Evolutionary conservation across 176 grass and related monocot species (phyloP), one percentile per base, ranked within the genome.

Genomic region (Poa annua): DNA sequence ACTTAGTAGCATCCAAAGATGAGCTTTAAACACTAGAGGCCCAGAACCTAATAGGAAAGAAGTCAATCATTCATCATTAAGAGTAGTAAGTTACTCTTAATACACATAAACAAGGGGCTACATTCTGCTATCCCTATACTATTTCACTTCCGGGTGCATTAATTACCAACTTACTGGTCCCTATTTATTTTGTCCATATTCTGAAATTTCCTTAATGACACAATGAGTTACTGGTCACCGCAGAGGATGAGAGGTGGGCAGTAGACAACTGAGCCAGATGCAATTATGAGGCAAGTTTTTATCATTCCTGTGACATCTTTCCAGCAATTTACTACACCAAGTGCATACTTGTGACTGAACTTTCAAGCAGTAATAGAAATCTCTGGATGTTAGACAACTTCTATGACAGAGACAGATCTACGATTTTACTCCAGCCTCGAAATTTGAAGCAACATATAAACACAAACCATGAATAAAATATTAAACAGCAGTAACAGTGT

Each of bases 341-440:
- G 9, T 44, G 65, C 34, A 81, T 81, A 39, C 34, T 68, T 71
- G 79, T 71, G 35, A 71, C 49, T 42, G 22, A 68, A 26, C 12
- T 70, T 81, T n/a, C 65, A 69, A 81, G 5, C 9, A 17, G 21
- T 55, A 8, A 62, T 1, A 79, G 5, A 48, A 64, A 5, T 14
- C 5, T 24, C 59, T 61, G 29, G 4, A 29, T 26, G 11, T 26
- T 17, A 81, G 9, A 36, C 35, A 36, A 70, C 34, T 71, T 71
- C 22, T 25, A 61, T 61, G 2, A 45, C 44, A 45, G 44, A 29
- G 29, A 29, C 44, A 45, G 21, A 68, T 0, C 8, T 54, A 62
- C 11, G 25, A 36, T 3, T 88, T 33, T 73, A 83, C 11, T 79
- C 6, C 13, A 73, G 32, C 7, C 49, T 39, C 74, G 36, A 79